Evolutionary conservation across 768 basidiomycete species (phyloP), one percentile per base, ranked within the genome.

Genomic region (Leccinum broughii): DNA sequence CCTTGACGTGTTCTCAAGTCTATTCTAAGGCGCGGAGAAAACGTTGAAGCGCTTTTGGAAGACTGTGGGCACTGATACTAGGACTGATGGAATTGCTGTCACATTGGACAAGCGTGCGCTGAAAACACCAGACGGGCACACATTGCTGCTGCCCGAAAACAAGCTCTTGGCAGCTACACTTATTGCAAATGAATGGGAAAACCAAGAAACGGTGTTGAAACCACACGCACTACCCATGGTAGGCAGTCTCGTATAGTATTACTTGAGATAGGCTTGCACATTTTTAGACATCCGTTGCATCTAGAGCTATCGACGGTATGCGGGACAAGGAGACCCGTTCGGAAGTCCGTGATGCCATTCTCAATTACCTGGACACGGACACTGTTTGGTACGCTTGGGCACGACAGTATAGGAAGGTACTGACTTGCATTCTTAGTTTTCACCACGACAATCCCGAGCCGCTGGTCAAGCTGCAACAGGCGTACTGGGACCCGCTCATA

Each of bases 181-280:
- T 58, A 87, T 98, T 66, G 97, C 95, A 20, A 83, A 90, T 58
- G 97, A 99, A 77, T 99, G 97, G 97, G 95, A 99, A 68, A 90
- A 89, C 68, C 96, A 98, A 75, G 86, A 86, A 59, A 87, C 79
- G 6, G 68, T 95, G 1, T 71, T 98, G 62, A 98, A 95, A 74
- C 90, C 90, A 26, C 92, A 96, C 73, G 89, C 94, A 1, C 77
- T 99, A 26, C 95, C 97, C 15, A 85, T 97, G 84, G 96, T 97
- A 70, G 56, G 79, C 64, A 17, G 51, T 55, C 13, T 51, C 26
- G 50, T 48, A 49, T n/a, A 6, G 37, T 37, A 20, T 59, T 10
- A 34, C 34, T 50, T n/a, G 32, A 55, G 51, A 39, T n/a, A 7
- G 37, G 32, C 49, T 61, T 58, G 64, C 64, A 50, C 59, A 55